These are phyloP conservation scores for Lathyrus sativus DNA, from an alignment of 306 rosid genomes.

Conservation along the genomic window DNA sequence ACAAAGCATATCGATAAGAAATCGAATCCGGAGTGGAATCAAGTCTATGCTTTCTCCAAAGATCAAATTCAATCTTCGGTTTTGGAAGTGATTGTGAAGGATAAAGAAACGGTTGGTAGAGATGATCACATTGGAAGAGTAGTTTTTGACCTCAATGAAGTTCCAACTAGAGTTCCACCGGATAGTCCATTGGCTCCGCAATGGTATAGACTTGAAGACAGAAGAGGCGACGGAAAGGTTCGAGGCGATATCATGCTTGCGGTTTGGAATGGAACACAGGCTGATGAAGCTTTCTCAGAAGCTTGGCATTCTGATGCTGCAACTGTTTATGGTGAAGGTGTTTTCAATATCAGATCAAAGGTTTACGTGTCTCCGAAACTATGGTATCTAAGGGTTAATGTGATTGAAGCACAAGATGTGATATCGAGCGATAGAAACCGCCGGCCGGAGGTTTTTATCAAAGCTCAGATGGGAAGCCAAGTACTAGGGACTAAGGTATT, in stretches of 20 bases:
- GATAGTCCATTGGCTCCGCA: conserved; percentile 94
- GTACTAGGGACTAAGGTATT: conserved; percentile 63
- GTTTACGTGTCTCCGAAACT: conserved; percentile 94
- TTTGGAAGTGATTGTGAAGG: conserved; percentile 85
- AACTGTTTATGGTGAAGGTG: conserved; percentile 77
- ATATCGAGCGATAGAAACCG: conserved; percentile 71
- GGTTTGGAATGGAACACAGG: conserved; percentile 98
- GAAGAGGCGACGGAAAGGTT: conserved; percentile 69
- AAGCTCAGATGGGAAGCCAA: conserved; percentile 88
- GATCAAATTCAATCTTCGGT: conserved; percentile 76
- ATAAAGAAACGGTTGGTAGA: conserved; percentile 83
- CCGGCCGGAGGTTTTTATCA: conserved; percentile 68
- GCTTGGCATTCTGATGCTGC: conserved; percentile 98
- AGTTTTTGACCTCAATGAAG: conserved; percentile 77
- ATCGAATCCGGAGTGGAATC: conserved; percentile 91
- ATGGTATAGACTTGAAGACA: conserved; percentile 84
- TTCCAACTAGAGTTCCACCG: conserved; percentile 91
- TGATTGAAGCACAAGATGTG: conserved; percentile 92
- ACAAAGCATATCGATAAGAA: conserved; percentile 78
- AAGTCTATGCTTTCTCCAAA: conserved; percentile 91
- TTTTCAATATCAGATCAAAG: conserved; percentile 78
- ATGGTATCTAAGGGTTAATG: conserved; percentile 84
- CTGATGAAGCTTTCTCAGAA: conserved; percentile 91
- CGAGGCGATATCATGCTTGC: conserved; percentile 91
- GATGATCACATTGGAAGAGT: conserved; percentile 89